A percentile compares a stretch with the other conserved stretches of the same genome.
These are phyloP conservation scores for Phaeotremella fagi DNA, from an alignment of 768 basidiomycete species.

Conservation along the genomic window DNA sequence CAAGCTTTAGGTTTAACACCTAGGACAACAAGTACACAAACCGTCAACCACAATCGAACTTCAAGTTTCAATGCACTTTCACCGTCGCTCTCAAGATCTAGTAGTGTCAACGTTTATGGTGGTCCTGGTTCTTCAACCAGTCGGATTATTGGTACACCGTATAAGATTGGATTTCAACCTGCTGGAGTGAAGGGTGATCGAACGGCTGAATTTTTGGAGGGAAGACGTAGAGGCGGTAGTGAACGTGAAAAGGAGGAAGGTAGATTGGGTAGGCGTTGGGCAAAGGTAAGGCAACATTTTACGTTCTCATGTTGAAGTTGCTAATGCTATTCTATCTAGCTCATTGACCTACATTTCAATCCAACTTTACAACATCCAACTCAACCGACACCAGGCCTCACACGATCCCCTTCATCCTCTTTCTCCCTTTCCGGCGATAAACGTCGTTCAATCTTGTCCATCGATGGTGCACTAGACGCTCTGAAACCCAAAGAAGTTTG, in stretches of 20 bases:
- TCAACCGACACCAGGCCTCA: slow-evolving; percentile 40
- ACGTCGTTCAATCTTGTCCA: slow-evolving; percentile 26
- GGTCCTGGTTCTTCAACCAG: slow-evolving; percentile 4
- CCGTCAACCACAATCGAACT: not conserved
- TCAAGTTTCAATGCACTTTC: slow-evolving; percentile 8
- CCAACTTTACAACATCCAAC: slow-evolving; percentile 21
- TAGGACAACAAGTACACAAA: slow-evolving; percentile 1
- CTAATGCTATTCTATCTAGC: slow-evolving; percentile 27
- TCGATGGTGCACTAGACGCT: slow-evolving; percentile 52
- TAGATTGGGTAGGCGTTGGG: slow-evolving; percentile 76
- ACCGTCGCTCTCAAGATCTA: slow-evolving; percentile 22
- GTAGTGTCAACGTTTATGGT: slow-evolving; percentile 12
- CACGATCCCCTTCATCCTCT: slow-evolving; percentile 70
- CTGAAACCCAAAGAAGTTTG: slow-evolving; percentile 67
- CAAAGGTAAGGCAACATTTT: slow-evolving; percentile 67
- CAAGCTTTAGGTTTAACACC: slow-evolving; percentile 27
- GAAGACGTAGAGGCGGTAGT: slow-evolving; percentile 47
- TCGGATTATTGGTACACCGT: slow-evolving; percentile 50
- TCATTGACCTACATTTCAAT: slow-evolving; percentile 54
- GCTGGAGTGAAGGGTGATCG: slow-evolving; percentile 71
- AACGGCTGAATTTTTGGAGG: slow-evolving; percentile 72
- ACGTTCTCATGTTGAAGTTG: not conserved
- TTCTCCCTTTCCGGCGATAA: slow-evolving; percentile 47
- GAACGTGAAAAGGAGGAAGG: slow-evolving; percentile 69
- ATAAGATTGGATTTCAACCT: slow-evolving; percentile 90